Base-by-base conservation (phyloP, 371 early-diverging fungal species). In the Syncephalastrum sp. region DNA sequence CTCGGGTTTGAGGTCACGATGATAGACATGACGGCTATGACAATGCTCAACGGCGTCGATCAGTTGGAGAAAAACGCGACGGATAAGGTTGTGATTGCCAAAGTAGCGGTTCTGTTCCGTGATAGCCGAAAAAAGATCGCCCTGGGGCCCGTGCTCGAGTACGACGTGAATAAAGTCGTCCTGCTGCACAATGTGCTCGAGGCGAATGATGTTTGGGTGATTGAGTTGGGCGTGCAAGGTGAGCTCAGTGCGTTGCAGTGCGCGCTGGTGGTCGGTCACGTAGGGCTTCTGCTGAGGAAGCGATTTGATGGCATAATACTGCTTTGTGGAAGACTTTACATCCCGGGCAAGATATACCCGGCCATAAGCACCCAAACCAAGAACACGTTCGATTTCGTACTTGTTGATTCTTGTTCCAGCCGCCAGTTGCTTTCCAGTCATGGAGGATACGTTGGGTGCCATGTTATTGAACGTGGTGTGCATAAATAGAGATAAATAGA, bases 1-100 rank as follows among this genome's bases (percentile, higher is more conserved):
- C 60, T 88, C 88, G 33, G 90, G 90, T 61, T 90, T 90, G 24
- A 90, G 65, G 61, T 93, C 93, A 17, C 91, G 82, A 61, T 90
- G 90, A 57, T 74, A 86, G 14, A 90, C 73, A 15, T 81, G 78
- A 14, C 70, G 59, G 12, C 59, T 58, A 61, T 88, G 90, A 51
- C 82, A 83, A 56, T 80, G 76, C 42, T 67, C 65, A 17, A 88
- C 84, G 5, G 87, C 85, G 41, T 74, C 74, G 27, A 82, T 63
- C 33, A 87, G 68, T 60, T 86, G 84, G 14, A 82, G 57, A 62
- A 87, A 85, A 38, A 82, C 83, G 50, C 75, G 60, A 53, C 78
- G 73, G 59, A 85, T 84, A 17, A 79, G 57, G 6, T 41, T 21
- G 50, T 79, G 80, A 50, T 82, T 75, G 46, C 81, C 80, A 24